Percentiles rank a stretch among this genome's conserved stretches.
phyloP scores from a whole-genome alignment of 148 eudicot genomes.

The Vaccinium myrtillus region DNA sequence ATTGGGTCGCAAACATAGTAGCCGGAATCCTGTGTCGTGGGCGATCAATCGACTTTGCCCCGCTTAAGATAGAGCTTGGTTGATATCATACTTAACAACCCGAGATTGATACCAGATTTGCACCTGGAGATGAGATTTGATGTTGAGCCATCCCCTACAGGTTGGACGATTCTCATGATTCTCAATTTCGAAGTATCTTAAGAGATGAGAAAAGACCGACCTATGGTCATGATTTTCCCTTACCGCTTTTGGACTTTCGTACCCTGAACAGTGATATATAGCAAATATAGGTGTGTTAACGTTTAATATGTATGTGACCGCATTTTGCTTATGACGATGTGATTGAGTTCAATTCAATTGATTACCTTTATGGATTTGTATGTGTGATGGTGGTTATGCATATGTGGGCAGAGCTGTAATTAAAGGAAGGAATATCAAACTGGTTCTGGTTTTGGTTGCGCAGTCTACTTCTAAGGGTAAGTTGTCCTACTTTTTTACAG shows the following conservation, averaged over 20 bases:
- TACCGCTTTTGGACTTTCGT: background rate
- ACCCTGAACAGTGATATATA: background rate
- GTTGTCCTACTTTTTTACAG: conserved; percentile 14
- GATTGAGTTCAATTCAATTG: background rate
- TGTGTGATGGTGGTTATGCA: conserved; percentile 10
- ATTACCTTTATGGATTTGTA: background rate
- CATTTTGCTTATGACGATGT: background rate
- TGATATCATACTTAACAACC: too few species aligned
- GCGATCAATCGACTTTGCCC: too few species aligned
- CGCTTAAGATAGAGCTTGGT: too few species aligned
- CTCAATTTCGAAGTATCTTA: too few species aligned
- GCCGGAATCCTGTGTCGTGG: background rate
- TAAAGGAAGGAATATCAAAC: conserved; percentile 71
- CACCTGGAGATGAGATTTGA: too few species aligned
- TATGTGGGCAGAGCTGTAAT: conserved; percentile 51
- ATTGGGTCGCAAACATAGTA: background rate
- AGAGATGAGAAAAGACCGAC: too few species aligned
- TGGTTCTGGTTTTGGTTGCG: conserved; percentile 68
- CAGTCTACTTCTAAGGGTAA: conserved; percentile 59
- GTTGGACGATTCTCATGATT: too few species aligned
- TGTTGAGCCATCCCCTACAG: too few species aligned
- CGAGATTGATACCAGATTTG: too few species aligned
- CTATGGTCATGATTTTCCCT: background rate
- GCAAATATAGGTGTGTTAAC: background rate
- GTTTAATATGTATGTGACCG: background rate